Base-by-base conservation (phyloP, 768 basidiomycete species). In the Boletus reticuloceps region DNA sequence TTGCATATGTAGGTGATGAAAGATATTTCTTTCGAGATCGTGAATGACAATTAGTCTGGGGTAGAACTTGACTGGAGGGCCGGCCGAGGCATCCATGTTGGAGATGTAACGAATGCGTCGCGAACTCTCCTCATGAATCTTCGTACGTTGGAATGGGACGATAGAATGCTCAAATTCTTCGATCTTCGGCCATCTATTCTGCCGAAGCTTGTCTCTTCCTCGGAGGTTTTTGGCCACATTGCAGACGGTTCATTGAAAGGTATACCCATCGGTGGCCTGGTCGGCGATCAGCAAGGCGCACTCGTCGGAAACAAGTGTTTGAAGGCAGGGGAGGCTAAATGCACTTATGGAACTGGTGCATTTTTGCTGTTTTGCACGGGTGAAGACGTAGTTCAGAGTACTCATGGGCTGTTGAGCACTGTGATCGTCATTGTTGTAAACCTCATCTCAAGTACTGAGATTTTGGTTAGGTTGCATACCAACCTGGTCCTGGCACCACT, bases 261-360 rank as follows among this genome's bases (percentile, higher is more conserved):
- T 39, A 79, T 94, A 12, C 88, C 88, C 10, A 91, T 99, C 50
- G 94, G 86, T 37, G 96, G 96, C 20, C 83, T 98, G 45, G 85
- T 96, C 9, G 97, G 97, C n/a, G 97, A 99, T 69, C 97, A 99
- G 74, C 97, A 99, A 70, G 97, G 90, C 6, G 96, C 96, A 22
- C 76, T 99, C 22, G 84, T 98, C 48, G 97, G 96, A 0, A 98
- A 99, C 77, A 98, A 97, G 71, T 98, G 97, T 67, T 71, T 99
- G 51, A 77, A 67, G n/a, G 79, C 82, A 60, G 96, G 96, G 17
- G 90, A 98, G 69, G 96, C 95, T 3, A 99, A 99, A 74, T 97
- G 94, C 73, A 99, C 97, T 5, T 99, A 96, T 64, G 96, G 96
- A 25, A 98, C 96, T 2, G 96, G 97, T 31, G 94, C 94, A 37